Percentiles rank a stretch among this genome's conserved stretches.
Conservation (phyloP, 495 filamentous ascomycete species). For the Penicillium goetzii region DNA sequence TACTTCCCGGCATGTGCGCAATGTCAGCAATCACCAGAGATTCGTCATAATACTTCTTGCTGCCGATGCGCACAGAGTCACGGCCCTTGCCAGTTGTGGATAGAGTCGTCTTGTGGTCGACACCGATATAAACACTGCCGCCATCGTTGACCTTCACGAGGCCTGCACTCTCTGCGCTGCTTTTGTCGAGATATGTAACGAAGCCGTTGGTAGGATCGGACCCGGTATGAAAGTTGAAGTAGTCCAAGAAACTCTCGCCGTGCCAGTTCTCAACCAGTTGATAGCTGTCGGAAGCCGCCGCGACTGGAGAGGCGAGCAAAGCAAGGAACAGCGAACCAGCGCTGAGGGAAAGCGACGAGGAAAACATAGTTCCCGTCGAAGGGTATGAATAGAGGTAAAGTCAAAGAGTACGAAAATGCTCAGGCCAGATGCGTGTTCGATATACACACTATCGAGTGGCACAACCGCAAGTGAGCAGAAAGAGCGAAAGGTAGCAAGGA, state of each 20-base stretch:
- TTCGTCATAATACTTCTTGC: slow-evolving; percentile 66
- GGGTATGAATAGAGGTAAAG: neutral
- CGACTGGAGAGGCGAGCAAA: slow-evolving; percentile 22
- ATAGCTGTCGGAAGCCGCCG: slow-evolving; percentile 37
- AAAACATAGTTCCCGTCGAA: slow-evolving; percentile 24
- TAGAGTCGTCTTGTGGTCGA: slow-evolving; percentile 48
- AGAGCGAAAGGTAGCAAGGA: slow-evolving; percentile 10
- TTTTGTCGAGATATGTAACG: slow-evolving; percentile 65
- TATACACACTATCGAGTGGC: slow-evolving; percentile 4
- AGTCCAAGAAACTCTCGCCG: slow-evolving; percentile 53
- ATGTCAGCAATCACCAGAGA: slow-evolving; percentile 77
- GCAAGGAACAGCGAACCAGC: slow-evolving; percentile 37
- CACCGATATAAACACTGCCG: slow-evolving; percentile 56
- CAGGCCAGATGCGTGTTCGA: slow-evolving; percentile 2
- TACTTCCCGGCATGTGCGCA: slow-evolving; percentile 71
- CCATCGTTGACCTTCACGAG: slow-evolving; percentile 60
- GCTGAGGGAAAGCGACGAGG: slow-evolving; percentile 28
- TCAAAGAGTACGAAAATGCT: neutral
- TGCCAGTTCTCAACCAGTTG: slow-evolving; percentile 50
- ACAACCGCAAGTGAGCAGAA: slow-evolving; percentile 5
- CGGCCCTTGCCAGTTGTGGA: slow-evolving; percentile 56
- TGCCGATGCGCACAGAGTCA: slow-evolving; percentile 67
- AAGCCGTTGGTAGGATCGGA: slow-evolving; percentile 73
- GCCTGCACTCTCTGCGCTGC: slow-evolving; percentile 55
- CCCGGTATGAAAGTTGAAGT: slow-evolving; percentile 52